Evolutionary conservation across 768 basidiomycete species (phyloP), one percentile per base, ranked within the genome.

Genomic region (Lentinula sp.): DNA sequence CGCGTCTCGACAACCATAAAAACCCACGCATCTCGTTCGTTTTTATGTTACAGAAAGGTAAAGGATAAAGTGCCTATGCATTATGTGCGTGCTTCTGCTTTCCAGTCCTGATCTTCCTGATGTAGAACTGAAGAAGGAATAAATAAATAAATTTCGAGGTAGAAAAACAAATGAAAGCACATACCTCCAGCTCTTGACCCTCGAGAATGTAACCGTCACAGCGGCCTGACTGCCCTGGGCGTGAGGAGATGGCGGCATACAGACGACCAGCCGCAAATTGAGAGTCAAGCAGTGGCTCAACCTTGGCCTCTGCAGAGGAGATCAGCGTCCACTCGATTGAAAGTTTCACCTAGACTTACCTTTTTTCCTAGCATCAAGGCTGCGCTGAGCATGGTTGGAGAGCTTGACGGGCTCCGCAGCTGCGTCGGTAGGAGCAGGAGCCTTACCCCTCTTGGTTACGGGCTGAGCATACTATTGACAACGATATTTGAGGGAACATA

Each of bases 171-270:
- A 41, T 37, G 9, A 50, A 16, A 62, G 49, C 3, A 71, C 83
- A 55, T 65, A 96, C 94, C 85, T 98, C 95, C 60, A 98, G 87
- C 76, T 99, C 97, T 79, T 93, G 95, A 71, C 97, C 97, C 82
- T 99, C 97, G 58, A 99, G 86, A 65, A 99, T 81, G 78, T 98
- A 98, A 57, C 97, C 97, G 74, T 99, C 97, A 61, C 90, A 87
- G 66, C 97, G 94, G 33, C 97, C 97, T 60, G 87, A 91, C 76
- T 99, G 97, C 43, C 97, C 97, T 60, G 97, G 97, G 74, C 97
- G 88, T 75, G 93, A 95, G 62, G 94, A 87, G 75, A 99, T 90
- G 68, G 81, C 70, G 65, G 97, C 97, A 73, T 98, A 95, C 65
- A 99, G 84, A 76, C 97, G 95, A 75, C 97, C 95, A 72, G 95